Conservation (phyloP, 2,329 filamentous ascomycete species). For the Tolypocladium paradoxum region DNA sequence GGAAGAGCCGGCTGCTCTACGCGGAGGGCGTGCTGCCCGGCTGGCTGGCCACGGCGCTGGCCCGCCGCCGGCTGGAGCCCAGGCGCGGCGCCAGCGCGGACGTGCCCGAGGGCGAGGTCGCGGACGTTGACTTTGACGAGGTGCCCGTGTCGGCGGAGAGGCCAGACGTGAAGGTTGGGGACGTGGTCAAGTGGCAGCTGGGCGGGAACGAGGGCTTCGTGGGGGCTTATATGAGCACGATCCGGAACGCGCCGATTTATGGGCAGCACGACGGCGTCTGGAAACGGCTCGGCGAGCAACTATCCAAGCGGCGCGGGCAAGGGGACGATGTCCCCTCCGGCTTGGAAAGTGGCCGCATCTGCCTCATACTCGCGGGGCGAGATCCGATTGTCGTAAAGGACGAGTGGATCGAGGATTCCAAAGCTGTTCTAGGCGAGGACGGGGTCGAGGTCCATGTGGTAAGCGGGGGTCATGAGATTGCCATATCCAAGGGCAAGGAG, state of each 20-base stretch:
- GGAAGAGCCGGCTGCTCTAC: conserved; percentile 53
- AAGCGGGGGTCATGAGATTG: conserved; percentile 59
- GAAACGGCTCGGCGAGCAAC: conserved; percentile 39
- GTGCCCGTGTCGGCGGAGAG: conserved; percentile 41
- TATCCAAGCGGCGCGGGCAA: conserved; percentile 28
- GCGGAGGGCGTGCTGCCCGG: conserved; percentile 48
- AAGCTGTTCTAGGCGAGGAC: conserved; percentile 44
- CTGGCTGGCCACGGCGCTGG: conserved; percentile 41
- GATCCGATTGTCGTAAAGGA: conserved; percentile 58
- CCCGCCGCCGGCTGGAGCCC: conserved; percentile 37
- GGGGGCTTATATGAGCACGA: conserved; percentile 57
- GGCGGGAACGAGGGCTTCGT: conserved; percentile 56
- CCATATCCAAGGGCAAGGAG: conserved; percentile 48
- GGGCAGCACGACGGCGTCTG: conserved; percentile 47
- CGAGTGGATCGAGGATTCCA: conserved; percentile 53
- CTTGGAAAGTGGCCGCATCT: conserved; percentile 37
- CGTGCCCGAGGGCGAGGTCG: conserved; percentile 28
- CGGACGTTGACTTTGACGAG: conserved; percentile 31
- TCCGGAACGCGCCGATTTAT: conserved; percentile 60
- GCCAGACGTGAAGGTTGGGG: conserved; percentile 40
- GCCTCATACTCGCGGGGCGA: conserved; percentile 53
- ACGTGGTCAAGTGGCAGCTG: conserved; percentile 61
- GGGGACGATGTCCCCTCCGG: conserved; percentile 21
- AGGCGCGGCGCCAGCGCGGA: conserved; percentile 22
- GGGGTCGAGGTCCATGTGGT: conserved; percentile 44